Evolutionary conservation across 345 rosid genomes (phyloP).

Genomic region (Eucalyptus guilfoylei): DNA sequence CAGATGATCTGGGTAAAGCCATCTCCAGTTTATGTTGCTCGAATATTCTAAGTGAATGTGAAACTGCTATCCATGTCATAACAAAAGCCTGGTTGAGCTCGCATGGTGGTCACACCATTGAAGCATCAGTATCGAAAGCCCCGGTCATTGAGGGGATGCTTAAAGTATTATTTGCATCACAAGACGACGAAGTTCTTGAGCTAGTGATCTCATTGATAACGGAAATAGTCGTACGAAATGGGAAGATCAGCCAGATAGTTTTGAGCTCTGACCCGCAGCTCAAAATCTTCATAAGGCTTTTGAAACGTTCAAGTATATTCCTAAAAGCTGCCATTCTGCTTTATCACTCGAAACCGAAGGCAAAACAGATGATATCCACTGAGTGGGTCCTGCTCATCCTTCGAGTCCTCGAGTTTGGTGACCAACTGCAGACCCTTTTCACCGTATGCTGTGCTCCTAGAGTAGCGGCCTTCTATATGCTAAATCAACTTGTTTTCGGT

Average conservation of each 20-base stretch:
- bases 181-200: slow-evolving; percentile 44
- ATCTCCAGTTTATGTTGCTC: slow-evolving; percentile 24
- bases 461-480: slow-evolving; percentile 45
- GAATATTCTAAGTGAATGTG: slow-evolving; percentile 27
- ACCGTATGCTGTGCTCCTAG: slow-evolving; percentile 31
- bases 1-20: slow-evolving; percentile 23
- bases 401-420: slow-evolving; percentile 52
- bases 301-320: slow-evolving; percentile 38
- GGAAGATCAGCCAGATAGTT: slow-evolving; percentile 17
- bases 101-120: slow-evolving; percentile 12
- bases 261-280: slow-evolving; percentile 44
- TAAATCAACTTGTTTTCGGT: slow-evolving; percentile 47
- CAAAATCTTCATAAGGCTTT: slow-evolving; percentile 36
- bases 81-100: slow-evolving; percentile 38
- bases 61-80: slow-evolving; percentile 25
- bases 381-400: slow-evolving; percentile 53
- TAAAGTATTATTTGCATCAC: slow-evolving; percentile 38
- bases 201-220: slow-evolving; percentile 37
- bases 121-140: slow-evolving; percentile 21
- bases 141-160: slow-evolving; percentile 36
- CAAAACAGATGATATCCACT: slow-evolving; percentile 49
- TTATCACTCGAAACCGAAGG: slow-evolving; percentile 40
- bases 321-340: slow-evolving; percentile 51
- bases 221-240: slow-evolving; percentile 18
- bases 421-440: slow-evolving; percentile 45